phyloP scores from a whole-genome alignment of 441 rosid genomes.

The Mallotus japonicus region DNA sequence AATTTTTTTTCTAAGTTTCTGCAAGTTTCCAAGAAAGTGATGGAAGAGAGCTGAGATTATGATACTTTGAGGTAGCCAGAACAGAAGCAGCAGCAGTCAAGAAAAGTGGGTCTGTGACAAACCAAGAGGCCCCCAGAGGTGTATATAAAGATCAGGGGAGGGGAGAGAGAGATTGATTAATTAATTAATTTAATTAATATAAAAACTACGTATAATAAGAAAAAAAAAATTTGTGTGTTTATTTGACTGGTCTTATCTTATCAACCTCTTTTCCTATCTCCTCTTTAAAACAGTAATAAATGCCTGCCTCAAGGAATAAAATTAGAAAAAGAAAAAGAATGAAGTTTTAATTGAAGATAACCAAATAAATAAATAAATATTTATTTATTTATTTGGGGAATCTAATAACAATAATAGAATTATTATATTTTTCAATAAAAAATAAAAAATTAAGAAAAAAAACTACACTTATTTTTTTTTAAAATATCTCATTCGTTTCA shows the following conservation, averaged over 20 bases:
- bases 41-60: slow-evolving; percentile 19
- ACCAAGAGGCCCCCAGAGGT: slow-evolving; percentile 21
- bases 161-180: slow-evolving; percentile 6
- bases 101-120: slow-evolving; percentile 28
- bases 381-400: too few relatives aligned
- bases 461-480: too few relatives aligned
- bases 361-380: too few relatives aligned
- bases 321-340: not conserved
- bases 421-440: too few relatives aligned
- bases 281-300: not conserved
- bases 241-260: slow-evolving; percentile 40
- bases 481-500: too few relatives aligned
- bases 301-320: not conserved
- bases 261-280: not conserved
- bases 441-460: too few relatives aligned
- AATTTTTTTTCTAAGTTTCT: not conserved
- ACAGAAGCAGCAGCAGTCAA: slow-evolving; percentile 16
- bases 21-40: slow-evolving; percentile 35
- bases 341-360: too few relatives aligned
- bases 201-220: not conserved
- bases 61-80: slow-evolving; percentile 18
- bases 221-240: slow-evolving; percentile 9
- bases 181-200: not conserved
- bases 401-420: too few relatives aligned
- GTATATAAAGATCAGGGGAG: slow-evolving; percentile 35